A percentile compares a stretch with the other conserved stretches of the same genome.
Conservation (phyloP, 768 basidiomycete species). For the Amanita phalloides region DNA sequence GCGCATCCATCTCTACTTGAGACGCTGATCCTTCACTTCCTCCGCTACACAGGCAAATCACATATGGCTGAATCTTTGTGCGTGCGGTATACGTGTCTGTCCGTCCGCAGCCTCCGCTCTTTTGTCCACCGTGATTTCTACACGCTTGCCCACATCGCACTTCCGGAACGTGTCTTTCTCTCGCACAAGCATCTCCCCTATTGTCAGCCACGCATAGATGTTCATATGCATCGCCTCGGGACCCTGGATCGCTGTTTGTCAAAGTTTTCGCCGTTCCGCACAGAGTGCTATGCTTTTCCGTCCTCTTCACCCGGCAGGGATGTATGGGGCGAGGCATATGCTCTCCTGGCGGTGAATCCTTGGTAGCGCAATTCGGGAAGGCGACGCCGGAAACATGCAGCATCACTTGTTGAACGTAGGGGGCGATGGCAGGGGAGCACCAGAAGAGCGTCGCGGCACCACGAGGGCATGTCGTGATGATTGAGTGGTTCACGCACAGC, state of each 20-base stretch:
- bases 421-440: conserved; percentile 15
- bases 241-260: conserved; percentile 22
- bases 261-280: conserved; percentile 14
- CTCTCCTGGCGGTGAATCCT: conserved; percentile 1
- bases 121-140: conserved; percentile 29
- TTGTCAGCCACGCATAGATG: conserved; percentile 29
- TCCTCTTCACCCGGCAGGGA: conserved; percentile 9
- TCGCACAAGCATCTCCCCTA: conserved; percentile 10
- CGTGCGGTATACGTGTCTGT: not conserved
- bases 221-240: conserved; percentile 42
- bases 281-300: conserved; percentile 14
- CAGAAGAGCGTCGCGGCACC: conserved; percentile 45
- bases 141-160: conserved; percentile 25
- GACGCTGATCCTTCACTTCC: conserved; percentile 14
- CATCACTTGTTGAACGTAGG: conserved; percentile 15
- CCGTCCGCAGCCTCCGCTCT: conserved; percentile 5
- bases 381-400: conserved; percentile 38
- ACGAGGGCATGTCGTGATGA: conserved; percentile 12
- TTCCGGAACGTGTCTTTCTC: conserved; percentile 39
- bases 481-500: conserved; percentile 33
- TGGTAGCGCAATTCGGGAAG: conserved; percentile 24
- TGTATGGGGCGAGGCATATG: conserved; percentile 8
- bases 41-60: conserved; percentile 1
- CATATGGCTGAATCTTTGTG: not conserved
- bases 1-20: conserved; percentile 21